Evolutionary conservation across 2,329 filamentous ascomycete species (phyloP), one percentile per base, ranked within the genome.

Genomic region (Phialophora expanda): DNA sequence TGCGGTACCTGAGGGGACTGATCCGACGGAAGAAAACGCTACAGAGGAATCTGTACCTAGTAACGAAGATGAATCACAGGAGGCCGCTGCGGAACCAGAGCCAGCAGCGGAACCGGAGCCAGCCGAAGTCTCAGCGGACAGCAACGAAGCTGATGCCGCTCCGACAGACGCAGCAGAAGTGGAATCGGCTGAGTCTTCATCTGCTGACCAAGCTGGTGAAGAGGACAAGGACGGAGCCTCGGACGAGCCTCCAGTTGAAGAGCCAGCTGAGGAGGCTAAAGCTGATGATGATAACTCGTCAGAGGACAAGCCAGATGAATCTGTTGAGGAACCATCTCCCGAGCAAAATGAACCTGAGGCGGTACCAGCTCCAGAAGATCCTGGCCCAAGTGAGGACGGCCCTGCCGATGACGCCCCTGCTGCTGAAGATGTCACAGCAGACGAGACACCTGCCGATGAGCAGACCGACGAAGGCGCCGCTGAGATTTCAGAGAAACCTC

Each of bases 401-500:
- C 71, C 64, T 71, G 64, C 56, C 66, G 76, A 61, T 65, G 69
- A 72, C 60, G 57, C 59, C 56, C 34, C 63, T 65, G 64, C 2
- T 12, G n/a, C 32, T 26, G 58, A 66, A 63, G 66, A 53, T 24
- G 32, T 56, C 14, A 48, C 56, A 48, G 24, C 56, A 1, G 56
- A 59, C 26, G 17, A 32, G 8, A 22, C 24, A 30, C 14, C 30
- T 24, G 14, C 46, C 11, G 48, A 61, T 51, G 58, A 51, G 30
- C 11, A 44, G 32, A 6, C 66, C 12, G 58, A 51, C 5, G 64
- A 68, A 60, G 60, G 60, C 55, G 51, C 62, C 22, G 5, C 60
- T 2, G 51, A 34, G 38, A 2, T 63, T 17, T 38, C 56, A 12
- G 64, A 68, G 60, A 56, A 66, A 63, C 41, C 62, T 17, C 14